phyloP scores from a whole-genome alignment of 352 stramenopile genomes.

The Lagenidium giganteum region DNA sequence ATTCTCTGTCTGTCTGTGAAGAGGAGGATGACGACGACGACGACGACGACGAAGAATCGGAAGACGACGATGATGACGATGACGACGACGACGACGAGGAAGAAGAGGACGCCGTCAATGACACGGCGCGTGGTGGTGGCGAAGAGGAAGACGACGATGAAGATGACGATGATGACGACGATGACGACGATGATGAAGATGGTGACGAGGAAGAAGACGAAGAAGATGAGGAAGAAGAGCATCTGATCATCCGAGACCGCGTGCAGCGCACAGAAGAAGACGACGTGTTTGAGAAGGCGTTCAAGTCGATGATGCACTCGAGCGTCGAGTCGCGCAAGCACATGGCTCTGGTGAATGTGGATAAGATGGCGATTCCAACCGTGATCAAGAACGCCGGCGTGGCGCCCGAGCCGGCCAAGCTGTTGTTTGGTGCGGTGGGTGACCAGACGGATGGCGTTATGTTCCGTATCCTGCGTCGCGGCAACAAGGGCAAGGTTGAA shows the following conservation, averaged over 20 bases:
- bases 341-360: slow-evolving; percentile 60
- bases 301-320: slow-evolving; percentile 82
- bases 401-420: slow-evolving; percentile 3
- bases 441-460: slow-evolving; percentile 48
- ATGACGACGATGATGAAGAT: slow-evolving; percentile 61
- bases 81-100: slow-evolving; percentile 61
- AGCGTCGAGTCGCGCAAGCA: slow-evolving; percentile 58
- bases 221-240: slow-evolving; percentile 79
- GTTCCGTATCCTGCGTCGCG: slow-evolving; percentile 95
- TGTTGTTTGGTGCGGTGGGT: slow-evolving; percentile 19
- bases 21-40: slow-evolving; percentile 57
- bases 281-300: slow-evolving; percentile 86
- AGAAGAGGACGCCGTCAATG: slow-evolving; percentile 26
- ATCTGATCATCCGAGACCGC: slow-evolving; percentile 85
- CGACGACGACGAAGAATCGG: slow-evolving; percentile 45
- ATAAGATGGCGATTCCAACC: slow-evolving; percentile 87
- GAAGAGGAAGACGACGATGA: slow-evolving; percentile 73
- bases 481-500: slow-evolving; percentile 96
- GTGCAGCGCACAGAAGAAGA: slow-evolving; percentile 77
- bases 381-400: slow-evolving; percentile 51
- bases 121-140: slow-evolving; percentile 11
- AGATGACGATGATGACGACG: slow-evolving; percentile 63
- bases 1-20: no score
- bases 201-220: slow-evolving; percentile 57
- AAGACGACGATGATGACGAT: slow-evolving; percentile 44